Conservation (phyloP, 495 filamentous ascomycete species). For the Penicillium herquei region DNA sequence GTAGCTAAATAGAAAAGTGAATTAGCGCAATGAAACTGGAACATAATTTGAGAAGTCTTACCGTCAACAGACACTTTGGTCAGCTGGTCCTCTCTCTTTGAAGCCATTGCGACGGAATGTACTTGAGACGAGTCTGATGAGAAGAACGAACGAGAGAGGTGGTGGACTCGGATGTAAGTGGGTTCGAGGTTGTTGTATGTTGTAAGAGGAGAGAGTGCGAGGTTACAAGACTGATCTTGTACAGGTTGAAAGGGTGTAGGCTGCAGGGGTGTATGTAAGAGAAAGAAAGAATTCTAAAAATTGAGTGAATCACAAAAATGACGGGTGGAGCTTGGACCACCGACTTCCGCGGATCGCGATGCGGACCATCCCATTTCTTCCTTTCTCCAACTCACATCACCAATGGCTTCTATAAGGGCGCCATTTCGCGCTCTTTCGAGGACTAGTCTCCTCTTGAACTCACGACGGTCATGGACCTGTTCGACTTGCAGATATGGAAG, state of each 20-base stretch:
- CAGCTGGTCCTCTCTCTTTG: conserved; percentile 38
- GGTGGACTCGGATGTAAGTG: too few relatives aligned
- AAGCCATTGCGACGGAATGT: conserved; percentile 32
- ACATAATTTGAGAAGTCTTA: conserved; percentile 10
- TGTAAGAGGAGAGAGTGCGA: too few relatives aligned
- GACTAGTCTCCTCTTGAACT: conserved; percentile 27
- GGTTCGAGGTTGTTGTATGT: too few relatives aligned
- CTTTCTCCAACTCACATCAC: conserved; percentile 7
- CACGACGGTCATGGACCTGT: conserved; percentile 34
- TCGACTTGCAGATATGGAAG: conserved; percentile 23
- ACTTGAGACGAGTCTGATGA: background rate
- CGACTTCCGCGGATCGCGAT: conserved; percentile 27
- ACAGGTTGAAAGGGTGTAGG: too few relatives aligned
- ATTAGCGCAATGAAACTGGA: background rate
- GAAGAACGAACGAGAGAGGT: background rate
- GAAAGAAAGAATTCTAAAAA: conserved; percentile 12
- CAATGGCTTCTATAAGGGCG: conserved; percentile 35
- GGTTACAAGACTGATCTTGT: too few relatives aligned
- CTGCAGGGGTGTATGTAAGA: background rate
- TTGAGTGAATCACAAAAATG: conserved; percentile 11
- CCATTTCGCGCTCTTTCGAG: conserved; percentile 34
- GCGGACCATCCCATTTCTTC: conserved; percentile 22
- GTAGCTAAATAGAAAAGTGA: conserved; percentile 36
- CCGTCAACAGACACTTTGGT: conserved; percentile 52
- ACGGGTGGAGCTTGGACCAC: conserved; percentile 41